Conservation (phyloP, 768 basidiomycete genomes). For the Mycena belliarum region DNA sequence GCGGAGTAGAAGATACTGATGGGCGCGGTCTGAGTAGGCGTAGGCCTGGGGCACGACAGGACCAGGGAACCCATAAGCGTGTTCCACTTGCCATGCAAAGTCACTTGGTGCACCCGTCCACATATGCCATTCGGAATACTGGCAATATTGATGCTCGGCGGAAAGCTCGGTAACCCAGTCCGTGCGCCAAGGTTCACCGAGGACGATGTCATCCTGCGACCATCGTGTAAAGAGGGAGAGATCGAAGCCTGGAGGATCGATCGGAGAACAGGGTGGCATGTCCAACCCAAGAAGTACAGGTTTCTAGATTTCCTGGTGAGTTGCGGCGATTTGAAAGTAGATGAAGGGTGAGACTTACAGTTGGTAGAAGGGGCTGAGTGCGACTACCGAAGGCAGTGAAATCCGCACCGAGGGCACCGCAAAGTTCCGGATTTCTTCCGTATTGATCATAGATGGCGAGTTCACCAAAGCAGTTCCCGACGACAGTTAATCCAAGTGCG, state of each 20-base stretch:
- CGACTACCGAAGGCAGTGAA: neutral
- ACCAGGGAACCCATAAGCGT: slow-evolving; percentile 14
- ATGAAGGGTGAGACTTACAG: neutral
- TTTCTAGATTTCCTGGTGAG: neutral
- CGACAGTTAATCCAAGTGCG: slow-evolving; percentile 9
- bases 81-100: slow-evolving; percentile 6
- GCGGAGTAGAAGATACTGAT: neutral
- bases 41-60: neutral
- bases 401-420: neutral
- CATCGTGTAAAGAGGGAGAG: neutral
- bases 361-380: neutral
- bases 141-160: too few species aligned
- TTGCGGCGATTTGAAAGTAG: neutral
- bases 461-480: slow-evolving; percentile 20
- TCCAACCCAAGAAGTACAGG: neutral
- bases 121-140: neutral
- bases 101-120: slow-evolving; percentile 4
- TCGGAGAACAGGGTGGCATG: neutral
- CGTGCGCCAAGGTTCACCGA: neutral
- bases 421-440: neutral
- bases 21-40: neutral
- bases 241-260: neutral
- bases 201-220: neutral
- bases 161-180: neutral
- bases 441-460: slow-evolving; percentile 14